Conservation (phyloP, 2,329 filamentous ascomycete genomes). For the Xylariaceae sp. region DNA sequence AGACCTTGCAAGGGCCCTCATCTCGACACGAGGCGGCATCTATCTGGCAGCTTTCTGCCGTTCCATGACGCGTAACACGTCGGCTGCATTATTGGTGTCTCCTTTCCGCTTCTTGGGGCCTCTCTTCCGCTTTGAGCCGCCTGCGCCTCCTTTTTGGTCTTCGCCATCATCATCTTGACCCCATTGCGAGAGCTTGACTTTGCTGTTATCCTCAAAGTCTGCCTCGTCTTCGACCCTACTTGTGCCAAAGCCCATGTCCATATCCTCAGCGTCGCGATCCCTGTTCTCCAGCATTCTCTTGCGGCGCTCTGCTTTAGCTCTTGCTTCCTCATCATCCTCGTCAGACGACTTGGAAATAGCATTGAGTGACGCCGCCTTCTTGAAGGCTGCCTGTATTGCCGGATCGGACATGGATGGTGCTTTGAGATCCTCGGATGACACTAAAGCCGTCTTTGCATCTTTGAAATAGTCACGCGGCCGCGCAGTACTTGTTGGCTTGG, state of each 20-base stretch:
- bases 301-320: slow-evolving; percentile 58
- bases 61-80: slow-evolving; percentile 76
- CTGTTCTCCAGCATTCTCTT: slow-evolving; percentile 66
- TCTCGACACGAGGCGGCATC: no score
- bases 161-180: slow-evolving; percentile 41
- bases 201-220: slow-evolving; percentile 59
- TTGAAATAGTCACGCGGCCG: slow-evolving; percentile 55
- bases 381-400: slow-evolving; percentile 73
- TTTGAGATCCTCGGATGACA: slow-evolving; percentile 43
- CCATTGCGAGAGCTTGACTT: slow-evolving; percentile 63
- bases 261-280: slow-evolving; percentile 77
- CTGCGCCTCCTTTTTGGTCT: slow-evolving; percentile 35
- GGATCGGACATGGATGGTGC: slow-evolving; percentile 61
- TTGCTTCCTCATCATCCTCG: slow-evolving; percentile 35
- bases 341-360: slow-evolving; percentile 34
- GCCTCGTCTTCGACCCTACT: slow-evolving; percentile 84
- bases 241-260: slow-evolving; percentile 91
- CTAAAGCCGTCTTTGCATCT: slow-evolving; percentile 46
- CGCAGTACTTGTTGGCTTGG: slow-evolving; percentile 27
- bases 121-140: slow-evolving; percentile 56
- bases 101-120: slow-evolving; percentile 70
- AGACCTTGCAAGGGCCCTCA: no score
- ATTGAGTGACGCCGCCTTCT: slow-evolving; percentile 67
- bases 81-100: slow-evolving; percentile 68
- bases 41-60: slow-evolving; percentile 37